Evolutionary conservation across 2,329 filamentous ascomycete species (phyloP).

Genomic region (Cercospora zeina): DNA sequence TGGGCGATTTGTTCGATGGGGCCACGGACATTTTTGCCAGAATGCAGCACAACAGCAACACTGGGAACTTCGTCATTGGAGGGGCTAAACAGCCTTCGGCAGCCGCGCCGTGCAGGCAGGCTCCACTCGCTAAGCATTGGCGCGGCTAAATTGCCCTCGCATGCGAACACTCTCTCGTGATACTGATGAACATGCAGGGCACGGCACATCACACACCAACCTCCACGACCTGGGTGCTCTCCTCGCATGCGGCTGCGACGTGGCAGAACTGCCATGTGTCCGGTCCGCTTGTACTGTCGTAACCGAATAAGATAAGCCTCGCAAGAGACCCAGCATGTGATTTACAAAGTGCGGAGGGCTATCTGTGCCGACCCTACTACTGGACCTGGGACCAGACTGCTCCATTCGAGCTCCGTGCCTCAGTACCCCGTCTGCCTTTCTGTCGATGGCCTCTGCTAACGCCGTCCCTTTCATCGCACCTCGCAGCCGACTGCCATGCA

Average conservation of each 20-base stretch:
- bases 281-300: neutral
- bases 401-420: constrained; percentile 24
- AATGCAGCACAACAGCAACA: constrained; percentile 16
- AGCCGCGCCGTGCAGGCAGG: constrained; percentile 9
- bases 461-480: constrained; percentile 5
- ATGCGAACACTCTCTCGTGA: neutral
- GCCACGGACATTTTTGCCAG: constrained; percentile 16
- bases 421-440: neutral
- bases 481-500: constrained; percentile 5
- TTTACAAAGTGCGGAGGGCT: constrained; percentile 5
- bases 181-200: neutral
- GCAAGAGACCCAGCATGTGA: neutral
- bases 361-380: neutral
- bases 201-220: neutral
- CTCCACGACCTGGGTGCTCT: neutral
- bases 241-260: neutral
- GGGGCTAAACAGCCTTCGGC: constrained; percentile 6
- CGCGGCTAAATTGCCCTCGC: constrained; percentile 5
- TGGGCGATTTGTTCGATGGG: constrained; percentile 14
- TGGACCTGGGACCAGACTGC: neutral
- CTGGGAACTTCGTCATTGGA: constrained; percentile 19
- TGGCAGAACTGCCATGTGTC: neutral
- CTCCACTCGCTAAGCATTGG: constrained; percentile 1
- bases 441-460: constrained; percentile 1
- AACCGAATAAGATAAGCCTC: constrained; percentile 1